Base-by-base conservation (phyloP, 2,329 filamentous ascomycete species). In the Trichoderma simmonsii region DNA sequence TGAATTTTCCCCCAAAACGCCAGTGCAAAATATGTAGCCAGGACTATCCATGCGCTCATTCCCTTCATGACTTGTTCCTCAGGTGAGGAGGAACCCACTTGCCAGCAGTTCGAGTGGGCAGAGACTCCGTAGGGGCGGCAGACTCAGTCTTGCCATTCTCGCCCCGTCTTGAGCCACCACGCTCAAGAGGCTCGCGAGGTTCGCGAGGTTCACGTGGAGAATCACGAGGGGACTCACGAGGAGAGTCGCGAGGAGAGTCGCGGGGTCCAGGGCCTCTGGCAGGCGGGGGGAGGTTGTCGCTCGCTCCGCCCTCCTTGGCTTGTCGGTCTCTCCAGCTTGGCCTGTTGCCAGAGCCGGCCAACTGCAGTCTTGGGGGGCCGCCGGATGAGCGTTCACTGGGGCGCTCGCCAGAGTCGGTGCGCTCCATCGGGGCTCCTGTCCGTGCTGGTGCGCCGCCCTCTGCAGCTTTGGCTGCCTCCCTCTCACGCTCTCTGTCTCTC, bases 291-390 rank as follows among this genome's bases (percentile, higher is more conserved):
- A 43, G 64, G 39, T 51, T 36, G 28, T 73, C 76, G 62, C 79
- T 77, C 12, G 81, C 77, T 51, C 61, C 69, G 21, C 62, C 62
- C 66, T 78, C 79, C 77, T 77, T 86, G 73, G 85, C 83, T 81
- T 93, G 88, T 77, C 91, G 90, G 36, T 94, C 92, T 80, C 92
- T 90, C 92, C 92, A 94, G 77, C 87, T 89, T 70, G 89, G 85
- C 83, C 90, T 91, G 79, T 80, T 85, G 76, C 88, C 87, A 78
- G 80, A 85, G 75, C 89, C 88, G 73, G 87, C 82, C 69, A 94
- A 87, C 68, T 85, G 81, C 73, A 94, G 85, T 74, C 86, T 87
- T 51, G 91, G 91, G 61, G 90, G 90, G 54, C 85, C 87, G 54
- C 85, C 87, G 72, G 61, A n/a, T 26, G 69, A 39, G 28, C 61